Evolutionary conservation across 169 alveolate species (phyloP), one percentile per base, ranked within the genome.

Genomic region (Theileria parva): DNA sequence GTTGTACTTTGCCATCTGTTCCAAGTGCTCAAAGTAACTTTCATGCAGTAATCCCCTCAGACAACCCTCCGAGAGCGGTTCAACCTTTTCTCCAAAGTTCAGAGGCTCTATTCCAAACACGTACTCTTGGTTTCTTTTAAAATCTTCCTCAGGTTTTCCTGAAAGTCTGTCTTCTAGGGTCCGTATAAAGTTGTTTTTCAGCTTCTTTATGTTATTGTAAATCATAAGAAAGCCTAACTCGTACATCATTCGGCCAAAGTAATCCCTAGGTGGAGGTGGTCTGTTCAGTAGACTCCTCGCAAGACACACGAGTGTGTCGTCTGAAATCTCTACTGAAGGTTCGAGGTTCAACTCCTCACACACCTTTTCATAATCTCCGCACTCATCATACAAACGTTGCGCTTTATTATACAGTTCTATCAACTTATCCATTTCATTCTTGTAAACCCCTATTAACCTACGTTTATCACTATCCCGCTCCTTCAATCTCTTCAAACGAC

Each of bases 21-120:
- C 74, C 32, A 81, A 17, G 60, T 81, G 88, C n/a, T 53, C 61
- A 59, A 66, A 80, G 28, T 81, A 81, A 17, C 72, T 53, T 37
- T 28, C 51, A 27, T 80, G 79, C 48, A 81, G 59, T 64, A 65
- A 81, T 13, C 85, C 88, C 15, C 84, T 81, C 13, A 81, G 63
- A 0, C 79, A 77, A 28, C 39, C 64, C 17, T 63, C 85, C 19
- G 75, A 37, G 1, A 81, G 71, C 1, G 85, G 83, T 39, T 27
- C 11, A 7, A 23, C 53, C 6, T 69, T 34, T 8, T 8, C 64
- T 30, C 74, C 74, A 25, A 28, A 28, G 11, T 28, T 21, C 37
- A 44, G 9, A 59, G 64, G 64, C 11, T 27, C 37, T 34, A 50
- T 57, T 50, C 77, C 77, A 64, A 64, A 64, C 28, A 21, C 72